These are phyloP conservation scores for Volvox reticuliferus DNA, from an alignment of 139 green algal species.

Conservation along the genomic window DNA sequence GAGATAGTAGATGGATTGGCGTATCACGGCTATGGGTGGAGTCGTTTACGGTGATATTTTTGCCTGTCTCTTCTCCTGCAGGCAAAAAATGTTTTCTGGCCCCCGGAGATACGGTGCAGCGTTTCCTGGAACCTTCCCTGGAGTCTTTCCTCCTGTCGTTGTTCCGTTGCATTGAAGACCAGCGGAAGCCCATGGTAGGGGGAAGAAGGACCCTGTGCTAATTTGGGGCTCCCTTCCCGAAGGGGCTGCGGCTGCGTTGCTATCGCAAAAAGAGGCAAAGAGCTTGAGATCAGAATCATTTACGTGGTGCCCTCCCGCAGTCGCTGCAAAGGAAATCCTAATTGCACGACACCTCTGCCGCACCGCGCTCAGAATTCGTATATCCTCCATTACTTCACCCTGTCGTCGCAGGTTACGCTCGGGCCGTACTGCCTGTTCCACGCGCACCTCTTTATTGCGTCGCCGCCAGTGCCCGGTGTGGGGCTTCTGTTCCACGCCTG, in stretches of 20 bases:
- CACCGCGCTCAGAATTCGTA: background rate
- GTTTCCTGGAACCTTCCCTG: background rate
- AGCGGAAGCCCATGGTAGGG: constrained; percentile 18
- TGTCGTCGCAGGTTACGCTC: constrained; percentile 1
- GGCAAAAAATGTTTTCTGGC: constrained; percentile 15
- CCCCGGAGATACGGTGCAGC: background rate
- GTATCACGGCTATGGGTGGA: too few relatives aligned
- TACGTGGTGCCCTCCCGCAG: too few relatives aligned
- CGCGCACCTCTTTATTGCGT: constrained; percentile 51
- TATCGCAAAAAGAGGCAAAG: too few relatives aligned
- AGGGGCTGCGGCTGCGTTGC: too few relatives aligned
- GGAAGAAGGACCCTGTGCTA: too few relatives aligned
- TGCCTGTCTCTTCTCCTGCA: background rate
- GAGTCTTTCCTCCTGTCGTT: background rate
- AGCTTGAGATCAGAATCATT: too few relatives aligned
- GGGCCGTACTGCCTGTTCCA: constrained; percentile 57
- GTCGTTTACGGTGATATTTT: too few relatives aligned
- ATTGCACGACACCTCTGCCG: too few relatives aligned
- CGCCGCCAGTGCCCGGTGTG: background rate
- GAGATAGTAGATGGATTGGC: too few relatives aligned
- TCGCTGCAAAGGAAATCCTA: too few relatives aligned
- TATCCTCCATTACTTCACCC: background rate
- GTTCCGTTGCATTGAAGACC: background rate
- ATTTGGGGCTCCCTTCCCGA: too few relatives aligned
- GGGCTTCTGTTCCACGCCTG: constrained; percentile 59